Percentiles rank a stretch among this genome's conserved stretches.
phyloP scores from a whole-genome alignment of 1,139 yeast genomes.

The Sugiyamaella novakii region DNA sequence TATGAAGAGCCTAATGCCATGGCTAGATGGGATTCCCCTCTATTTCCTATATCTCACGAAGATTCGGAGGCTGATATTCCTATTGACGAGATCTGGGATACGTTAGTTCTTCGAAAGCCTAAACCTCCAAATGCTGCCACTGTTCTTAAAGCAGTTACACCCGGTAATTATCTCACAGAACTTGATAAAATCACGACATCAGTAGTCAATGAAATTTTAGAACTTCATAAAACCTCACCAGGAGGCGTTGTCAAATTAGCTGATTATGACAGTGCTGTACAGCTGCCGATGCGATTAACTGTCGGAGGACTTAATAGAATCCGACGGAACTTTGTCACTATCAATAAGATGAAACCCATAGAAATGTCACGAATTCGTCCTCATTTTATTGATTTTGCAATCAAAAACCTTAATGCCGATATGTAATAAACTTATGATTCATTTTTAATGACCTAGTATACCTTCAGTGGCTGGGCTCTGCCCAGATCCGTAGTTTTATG shows the following conservation, averaged over 20 bases:
- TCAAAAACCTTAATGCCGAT: constrained; percentile 46
- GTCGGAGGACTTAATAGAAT: constrained; percentile 81
- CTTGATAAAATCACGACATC: constrained; percentile 72
- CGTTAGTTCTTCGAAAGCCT: constrained; percentile 63
- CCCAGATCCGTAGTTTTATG: constrained; percentile 4
- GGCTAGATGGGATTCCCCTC: constrained; percentile 93
- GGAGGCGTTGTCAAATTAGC: constrained; percentile 52
- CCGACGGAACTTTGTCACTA: constrained; percentile 74
- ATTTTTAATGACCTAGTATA: no score
- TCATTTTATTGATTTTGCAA: constrained; percentile 72
- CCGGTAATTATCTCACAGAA: constrained; percentile 76
- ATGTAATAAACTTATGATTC: no score
- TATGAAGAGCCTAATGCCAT: constrained; percentile 91
- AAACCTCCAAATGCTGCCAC: constrained; percentile 47
- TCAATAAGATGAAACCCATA: constrained; percentile 74
- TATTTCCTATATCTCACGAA: constrained; percentile 67
- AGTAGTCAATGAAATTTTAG: constrained; percentile 60
- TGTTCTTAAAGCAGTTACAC: constrained; percentile 66
- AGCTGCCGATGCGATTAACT: constrained; percentile 68
- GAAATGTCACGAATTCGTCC: constrained; percentile 68
- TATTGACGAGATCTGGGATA: constrained; percentile 70
- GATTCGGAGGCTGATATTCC: constrained; percentile 53
- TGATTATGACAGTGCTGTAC: constrained; percentile 49
- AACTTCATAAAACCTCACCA: constrained; percentile 59
- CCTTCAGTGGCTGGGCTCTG: background rate